Conservation (phyloP, 495 filamentous ascomycete species). For the Penicillium verhagenii region DNA sequence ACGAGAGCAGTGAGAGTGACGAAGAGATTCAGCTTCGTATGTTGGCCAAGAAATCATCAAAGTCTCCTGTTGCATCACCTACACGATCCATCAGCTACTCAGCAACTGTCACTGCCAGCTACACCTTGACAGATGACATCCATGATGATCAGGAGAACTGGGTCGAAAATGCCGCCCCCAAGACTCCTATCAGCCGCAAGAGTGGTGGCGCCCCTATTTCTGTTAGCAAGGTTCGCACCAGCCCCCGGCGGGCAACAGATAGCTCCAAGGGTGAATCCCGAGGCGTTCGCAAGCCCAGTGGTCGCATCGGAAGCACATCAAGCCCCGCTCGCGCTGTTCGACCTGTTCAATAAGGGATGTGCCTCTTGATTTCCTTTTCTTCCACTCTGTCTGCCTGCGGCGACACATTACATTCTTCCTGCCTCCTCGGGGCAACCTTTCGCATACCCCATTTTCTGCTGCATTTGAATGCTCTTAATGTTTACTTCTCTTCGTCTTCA, state of each 20-base stretch:
- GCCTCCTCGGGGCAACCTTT: constrained; percentile 17
- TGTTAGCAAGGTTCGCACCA: constrained; percentile 70
- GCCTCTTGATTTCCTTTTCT: not conserved
- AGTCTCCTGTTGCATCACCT: constrained; percentile 45
- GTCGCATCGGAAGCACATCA: constrained; percentile 77
- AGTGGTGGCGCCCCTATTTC: constrained; percentile 66
- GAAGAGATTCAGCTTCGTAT: constrained; percentile 75
- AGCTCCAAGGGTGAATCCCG: constrained; percentile 49
- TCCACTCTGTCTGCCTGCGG: constrained; percentile 4
- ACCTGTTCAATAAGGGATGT: constrained; percentile 15
- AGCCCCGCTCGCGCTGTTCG: constrained; percentile 22
- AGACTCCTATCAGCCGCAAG: constrained; percentile 63
- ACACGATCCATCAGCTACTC: constrained; percentile 52
- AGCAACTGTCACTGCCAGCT: constrained; percentile 46
- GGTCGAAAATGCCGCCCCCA: constrained; percentile 50
- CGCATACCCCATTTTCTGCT: constrained; percentile 27
- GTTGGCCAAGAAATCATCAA: constrained; percentile 60
- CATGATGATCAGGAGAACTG: constrained; percentile 48
- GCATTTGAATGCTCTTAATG: constrained; percentile 30
- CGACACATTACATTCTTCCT: constrained; percentile 22
- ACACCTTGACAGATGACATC: constrained; percentile 42
- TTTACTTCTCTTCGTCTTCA: constrained; percentile 6
- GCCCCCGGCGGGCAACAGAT: constrained; percentile 59
- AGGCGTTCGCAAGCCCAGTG: constrained; percentile 87
- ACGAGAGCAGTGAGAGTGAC: constrained; percentile 64